A percentile compares a stretch with the other conserved stretches of the same genome.
These are phyloP conservation scores for Begonia fuchsioides DNA, from an alignment of 306 rosid species.

Conservation along the genomic window DNA sequence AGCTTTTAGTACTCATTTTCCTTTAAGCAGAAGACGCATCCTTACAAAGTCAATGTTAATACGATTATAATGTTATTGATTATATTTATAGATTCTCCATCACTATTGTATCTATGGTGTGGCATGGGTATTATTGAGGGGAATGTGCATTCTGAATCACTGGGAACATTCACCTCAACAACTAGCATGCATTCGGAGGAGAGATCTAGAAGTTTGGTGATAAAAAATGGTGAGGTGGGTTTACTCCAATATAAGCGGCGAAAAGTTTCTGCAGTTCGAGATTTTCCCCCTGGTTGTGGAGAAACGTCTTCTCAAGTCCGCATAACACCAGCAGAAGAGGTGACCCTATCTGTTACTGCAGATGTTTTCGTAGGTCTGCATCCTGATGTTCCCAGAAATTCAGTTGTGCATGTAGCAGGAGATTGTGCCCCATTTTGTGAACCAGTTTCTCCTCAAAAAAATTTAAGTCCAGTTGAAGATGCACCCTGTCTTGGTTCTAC, in stretches of 20 bases:
- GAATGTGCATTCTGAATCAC: slow-evolving; percentile 15
- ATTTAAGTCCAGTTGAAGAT: too few relatives aligned
- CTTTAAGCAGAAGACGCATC: too few relatives aligned
- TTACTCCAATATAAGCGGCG: slow-evolving; percentile 28
- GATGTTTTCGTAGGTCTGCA: slow-evolving; percentile 10
- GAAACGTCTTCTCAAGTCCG: slow-evolving; percentile 12
- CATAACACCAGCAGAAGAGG: slow-evolving; percentile 4
- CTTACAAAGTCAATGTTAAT: too few relatives aligned
- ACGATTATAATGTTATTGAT: too few relatives aligned
- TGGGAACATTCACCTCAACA: slow-evolving; percentile 15
- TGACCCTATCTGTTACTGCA: slow-evolving; percentile 3
- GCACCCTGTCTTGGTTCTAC: too few relatives aligned
- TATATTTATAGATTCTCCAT: too few relatives aligned
- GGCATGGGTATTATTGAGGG: slow-evolving; percentile 26
- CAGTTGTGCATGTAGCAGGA: too few relatives aligned
- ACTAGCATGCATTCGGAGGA: slow-evolving; percentile 25
- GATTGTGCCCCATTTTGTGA: too few relatives aligned
- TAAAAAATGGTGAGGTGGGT: slow-evolving; percentile 23
- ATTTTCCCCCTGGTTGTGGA: slow-evolving; percentile 76
- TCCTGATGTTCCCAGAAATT: neutral
- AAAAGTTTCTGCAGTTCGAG: slow-evolving; percentile 49
- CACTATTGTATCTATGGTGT: neutral
- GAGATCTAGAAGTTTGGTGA: slow-evolving; percentile 15
- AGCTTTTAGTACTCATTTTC: too few relatives aligned
- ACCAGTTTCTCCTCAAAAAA: too few relatives aligned